Evolutionary conservation across 2,329 filamentous ascomycete species (phyloP), one percentile per base, ranked within the genome.

Genomic region (Nannizzia gypsea): DNA sequence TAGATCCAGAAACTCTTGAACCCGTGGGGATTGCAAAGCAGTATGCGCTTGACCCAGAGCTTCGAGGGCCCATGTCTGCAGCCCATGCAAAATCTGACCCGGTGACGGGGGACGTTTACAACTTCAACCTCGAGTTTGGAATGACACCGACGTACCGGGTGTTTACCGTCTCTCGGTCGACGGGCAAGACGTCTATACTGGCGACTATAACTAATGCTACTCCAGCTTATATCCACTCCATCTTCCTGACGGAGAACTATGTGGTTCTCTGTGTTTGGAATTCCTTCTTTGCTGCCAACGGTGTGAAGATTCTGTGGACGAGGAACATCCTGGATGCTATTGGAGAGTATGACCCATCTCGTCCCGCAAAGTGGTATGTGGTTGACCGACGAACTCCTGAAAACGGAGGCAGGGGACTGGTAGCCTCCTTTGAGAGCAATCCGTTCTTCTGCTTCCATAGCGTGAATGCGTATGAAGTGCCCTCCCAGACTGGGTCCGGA

Each of bases 391-490:
- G 65, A 24, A 57, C 67, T 8, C 28, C 61, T 3, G 66, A 67
- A 42, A 69, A 77, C 69, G 2, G 72, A 77, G 80, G 78, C 3
- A 77, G 78, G 55, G 88, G 89, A 0, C 74, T 93, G 0, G 79
- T 93, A 0, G 85, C 83, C 6, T 81, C 79, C 1, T 91, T 87
- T 66, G 80, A 85, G 17, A 86, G 82, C 15, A 78, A 82, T 0
- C 80, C 87, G 0, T 84, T 84, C 54, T 95, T 91, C 76, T 86
- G 83, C 71, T 95, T 95, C 71, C 89, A 95, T 72, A 83, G 82
- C 0, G 77, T 89, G 68, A 95, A 95, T 65, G 82, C 88, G 0
- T 93, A 85, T 69, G 87, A 92, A 66, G 81, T 88, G 63, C 65
- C 71, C 0, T 75, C 71, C 0, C 58, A 69, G 26, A 57, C 67